Conservation (phyloP, 2,329 filamentous ascomycete species). For the Colletotrichum gigasporum region DNA sequence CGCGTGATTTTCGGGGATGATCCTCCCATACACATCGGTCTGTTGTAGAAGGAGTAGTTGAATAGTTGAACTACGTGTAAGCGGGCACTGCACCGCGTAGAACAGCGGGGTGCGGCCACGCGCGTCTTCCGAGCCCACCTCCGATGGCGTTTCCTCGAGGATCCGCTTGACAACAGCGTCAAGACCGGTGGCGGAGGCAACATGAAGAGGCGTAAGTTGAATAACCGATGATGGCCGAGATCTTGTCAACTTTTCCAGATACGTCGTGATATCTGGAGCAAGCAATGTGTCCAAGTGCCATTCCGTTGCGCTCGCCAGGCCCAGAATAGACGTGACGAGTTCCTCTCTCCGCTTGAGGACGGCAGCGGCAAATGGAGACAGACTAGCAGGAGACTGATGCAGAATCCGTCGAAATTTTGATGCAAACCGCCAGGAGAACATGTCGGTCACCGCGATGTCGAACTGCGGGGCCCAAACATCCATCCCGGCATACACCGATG, state of each 20-base stretch:
- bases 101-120: background rate
- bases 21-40: background rate
- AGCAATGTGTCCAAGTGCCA: background rate
- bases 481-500: background rate
- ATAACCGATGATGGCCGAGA: background rate
- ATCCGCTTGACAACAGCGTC: background rate
- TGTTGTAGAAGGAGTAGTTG: background rate
- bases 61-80: background rate
- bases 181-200: background rate
- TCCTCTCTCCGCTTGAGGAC: background rate
- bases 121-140: background rate
- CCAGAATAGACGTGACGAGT: background rate
- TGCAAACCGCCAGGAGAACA: background rate
- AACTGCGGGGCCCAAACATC: background rate
- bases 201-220: background rate
- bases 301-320: background rate
- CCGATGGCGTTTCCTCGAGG: background rate
- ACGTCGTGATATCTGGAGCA: background rate
- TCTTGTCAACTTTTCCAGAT: background rate
- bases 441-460: background rate
- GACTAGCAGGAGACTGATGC: background rate
- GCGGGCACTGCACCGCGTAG: background rate
- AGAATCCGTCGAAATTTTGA: background rate
- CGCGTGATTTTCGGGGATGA: background rate
- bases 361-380: background rate